Evolutionary conservation across 2,329 filamentous ascomycete genomes (phyloP).

Genomic region (Leptographium lundbergii): DNA sequence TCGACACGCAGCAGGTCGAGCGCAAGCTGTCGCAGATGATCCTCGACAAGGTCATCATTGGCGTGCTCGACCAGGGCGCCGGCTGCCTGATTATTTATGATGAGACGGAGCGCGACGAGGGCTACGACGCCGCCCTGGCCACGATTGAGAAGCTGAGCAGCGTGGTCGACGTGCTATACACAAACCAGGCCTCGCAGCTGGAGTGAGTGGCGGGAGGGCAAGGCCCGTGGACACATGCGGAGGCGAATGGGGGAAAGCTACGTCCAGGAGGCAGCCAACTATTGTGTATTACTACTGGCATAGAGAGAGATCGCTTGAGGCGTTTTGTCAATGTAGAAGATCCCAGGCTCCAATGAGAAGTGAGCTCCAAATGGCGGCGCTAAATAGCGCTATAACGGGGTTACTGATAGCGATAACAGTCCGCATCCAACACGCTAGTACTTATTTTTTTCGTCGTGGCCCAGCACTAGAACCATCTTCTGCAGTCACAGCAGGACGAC

Average conservation of each 20-base stretch:
- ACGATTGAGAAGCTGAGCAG: conserved; percentile 96
- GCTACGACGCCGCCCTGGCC: conserved; percentile 84
- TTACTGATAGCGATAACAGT: no score
- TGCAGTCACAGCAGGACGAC: neutral
- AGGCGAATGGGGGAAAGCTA: neutral
- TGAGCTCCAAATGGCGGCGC: no score
- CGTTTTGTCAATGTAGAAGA: neutral
- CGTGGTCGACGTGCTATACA: conserved; percentile 95
- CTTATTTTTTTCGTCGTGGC: no score
- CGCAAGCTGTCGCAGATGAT: conserved; percentile 99
- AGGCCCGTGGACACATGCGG: neutral
- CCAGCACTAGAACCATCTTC: neutral
- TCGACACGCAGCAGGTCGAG: conserved; percentile 95
- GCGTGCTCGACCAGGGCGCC: conserved; percentile 93
- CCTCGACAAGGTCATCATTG: conserved; percentile 95
- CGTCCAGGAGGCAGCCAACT: neutral
- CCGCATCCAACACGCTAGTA: no score
- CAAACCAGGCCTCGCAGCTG: conserved; percentile 89
- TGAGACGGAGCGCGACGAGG: conserved; percentile 83
- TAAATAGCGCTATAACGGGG: no score
- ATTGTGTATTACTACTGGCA: neutral
- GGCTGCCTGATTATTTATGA: conserved; percentile 96
- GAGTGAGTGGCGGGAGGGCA: conserved; percentile 45
- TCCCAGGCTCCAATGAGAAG: no score
- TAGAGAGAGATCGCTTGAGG: conserved; percentile 1